Evolutionary conservation across 257 asterid species (phyloP).

Genomic region (Cinchona pubescens): DNA sequence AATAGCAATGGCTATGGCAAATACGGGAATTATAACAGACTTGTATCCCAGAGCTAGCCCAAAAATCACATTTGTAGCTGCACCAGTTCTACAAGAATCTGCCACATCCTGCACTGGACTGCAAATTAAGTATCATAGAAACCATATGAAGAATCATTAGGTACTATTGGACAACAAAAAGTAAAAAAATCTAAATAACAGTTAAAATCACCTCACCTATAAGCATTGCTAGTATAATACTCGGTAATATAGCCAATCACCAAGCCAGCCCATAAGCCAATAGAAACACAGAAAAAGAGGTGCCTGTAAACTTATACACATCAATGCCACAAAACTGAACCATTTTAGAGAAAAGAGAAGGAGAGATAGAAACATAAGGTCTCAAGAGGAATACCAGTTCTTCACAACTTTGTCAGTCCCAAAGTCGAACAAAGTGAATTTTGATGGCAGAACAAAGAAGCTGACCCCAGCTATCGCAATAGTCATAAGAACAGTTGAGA

Average conservation of each 20-base stretch:
- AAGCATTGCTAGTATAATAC: slow-evolving; percentile 58
- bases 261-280: slow-evolving; percentile 66
- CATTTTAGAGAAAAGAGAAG: neutral
- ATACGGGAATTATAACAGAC: slow-evolving; percentile 44
- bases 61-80: slow-evolving; percentile 48
- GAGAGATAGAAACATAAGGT: neutral
- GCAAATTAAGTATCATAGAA: slow-evolving; percentile 12
- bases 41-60: slow-evolving; percentile 52
- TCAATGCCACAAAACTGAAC: neutral
- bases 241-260: slow-evolving; percentile 53
- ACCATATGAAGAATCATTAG: neutral
- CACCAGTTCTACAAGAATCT: slow-evolving; percentile 52
- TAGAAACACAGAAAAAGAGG: slow-evolving; percentile 50
- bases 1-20: slow-evolving; percentile 41
- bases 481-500: slow-evolving; percentile 55
- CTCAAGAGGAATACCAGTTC: slow-evolving; percentile 34
- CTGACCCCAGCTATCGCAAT: slow-evolving; percentile 44
- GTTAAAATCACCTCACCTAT: slow-evolving; percentile 28
- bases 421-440: slow-evolving; percentile 49
- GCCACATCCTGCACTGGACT: slow-evolving; percentile 52
- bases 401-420: slow-evolving; percentile 42
- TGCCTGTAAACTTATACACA: slow-evolving; percentile 43
- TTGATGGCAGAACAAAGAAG: slow-evolving; percentile 44
- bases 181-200: neutral
- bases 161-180: neutral